Conservation (phyloP, 2,329 filamentous ascomycete genomes). For the Emericellopsis cladophorae region DNA sequence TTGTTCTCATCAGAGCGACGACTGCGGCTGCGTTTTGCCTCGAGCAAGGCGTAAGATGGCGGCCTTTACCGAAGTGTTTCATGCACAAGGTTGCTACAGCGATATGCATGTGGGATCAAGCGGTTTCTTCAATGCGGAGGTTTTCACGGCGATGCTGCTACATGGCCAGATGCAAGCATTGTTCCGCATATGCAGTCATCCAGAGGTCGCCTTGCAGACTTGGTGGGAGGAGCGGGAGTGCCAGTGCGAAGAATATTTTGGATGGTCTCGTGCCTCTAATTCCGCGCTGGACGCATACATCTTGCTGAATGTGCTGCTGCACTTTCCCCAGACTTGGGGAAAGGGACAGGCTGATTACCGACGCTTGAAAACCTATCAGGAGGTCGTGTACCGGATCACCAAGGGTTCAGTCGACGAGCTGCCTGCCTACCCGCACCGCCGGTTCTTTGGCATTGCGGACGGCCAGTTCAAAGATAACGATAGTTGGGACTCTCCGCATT, state of each 20-base stretch:
- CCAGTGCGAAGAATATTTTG: conserved; percentile 2
- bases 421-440: conserved; percentile 6
- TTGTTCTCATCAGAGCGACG: too few species aligned
- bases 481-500: background rate
- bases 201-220: conserved; percentile 1
- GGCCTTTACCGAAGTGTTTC: conserved; percentile 6
- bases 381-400: conserved; percentile 3
- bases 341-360: conserved; percentile 6
- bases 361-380: conserved; percentile 7
- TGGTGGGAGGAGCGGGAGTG: conserved; percentile 6
- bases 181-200: conserved; percentile 7
- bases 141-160: conserved; percentile 11
- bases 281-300: conserved; percentile 9
- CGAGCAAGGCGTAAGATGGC: conserved; percentile 6
- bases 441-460: conserved; percentile 8
- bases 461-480: conserved; percentile 1
- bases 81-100: conserved; percentile 4
- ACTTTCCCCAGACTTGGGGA: conserved; percentile 6
- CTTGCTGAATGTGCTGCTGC: conserved; percentile 8
- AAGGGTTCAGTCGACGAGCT: conserved; percentile 1
- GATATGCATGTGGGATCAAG: conserved; percentile 5
- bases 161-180: conserved; percentile 11
- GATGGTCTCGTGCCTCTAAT: conserved; percentile 7
- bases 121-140: conserved; percentile 8
- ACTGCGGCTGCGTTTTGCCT: conserved; percentile 5